A percentile compares a stretch with the other conserved stretches of the same genome.
Evolutionary conservation across 2,329 filamentous ascomycete species (phyloP).

Genomic region (Phaeosphaeriaceae sp.): DNA sequence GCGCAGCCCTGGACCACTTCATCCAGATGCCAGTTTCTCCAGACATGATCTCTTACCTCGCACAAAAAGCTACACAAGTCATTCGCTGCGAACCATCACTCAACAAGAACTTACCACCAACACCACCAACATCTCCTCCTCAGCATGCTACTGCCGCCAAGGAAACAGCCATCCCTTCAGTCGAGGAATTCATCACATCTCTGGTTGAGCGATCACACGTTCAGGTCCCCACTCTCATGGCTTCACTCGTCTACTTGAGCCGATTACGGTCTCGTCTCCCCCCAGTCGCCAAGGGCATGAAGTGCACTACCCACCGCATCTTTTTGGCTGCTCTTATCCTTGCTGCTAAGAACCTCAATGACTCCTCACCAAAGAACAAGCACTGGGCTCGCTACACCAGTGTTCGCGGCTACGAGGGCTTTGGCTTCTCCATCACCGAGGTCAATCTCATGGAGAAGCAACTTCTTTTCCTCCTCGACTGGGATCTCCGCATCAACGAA

Average conservation of each 20-base stretch:
- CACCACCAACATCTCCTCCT: slow-evolving; percentile 65
- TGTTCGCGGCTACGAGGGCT: slow-evolving; percentile 73
- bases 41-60: slow-evolving; percentile 80
- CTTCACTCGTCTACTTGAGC: slow-evolving; percentile 89
- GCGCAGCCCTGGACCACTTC: slow-evolving; percentile 78
- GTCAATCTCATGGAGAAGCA: slow-evolving; percentile 99
- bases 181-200: slow-evolving; percentile 91
- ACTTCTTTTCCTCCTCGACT: slow-evolving; percentile 90
- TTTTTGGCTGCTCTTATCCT: slow-evolving; percentile 87
- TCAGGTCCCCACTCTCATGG: slow-evolving; percentile 97
- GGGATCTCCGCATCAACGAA: slow-evolving; percentile 86
- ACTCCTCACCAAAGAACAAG: slow-evolving; percentile 99
- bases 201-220: slow-evolving; percentile 93
- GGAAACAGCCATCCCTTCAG: slow-evolving; percentile 68
- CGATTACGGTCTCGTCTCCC: slow-evolving; percentile 85
- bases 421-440: slow-evolving; percentile 92
- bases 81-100: slow-evolving; percentile 73
- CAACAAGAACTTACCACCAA: slow-evolving; percentile 61
- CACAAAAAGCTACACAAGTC: slow-evolving; percentile 74
- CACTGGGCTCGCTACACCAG: slow-evolving; percentile 96
- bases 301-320: slow-evolving; percentile 96
- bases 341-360: slow-evolving; percentile 96
- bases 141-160: slow-evolving; percentile 56
- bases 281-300: slow-evolving; percentile 92
- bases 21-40: slow-evolving; percentile 76